These are phyloP conservation scores for Yamadazyma tumulicola DNA, from an alignment of 805 yeast genomes.

Conservation along the genomic window DNA sequence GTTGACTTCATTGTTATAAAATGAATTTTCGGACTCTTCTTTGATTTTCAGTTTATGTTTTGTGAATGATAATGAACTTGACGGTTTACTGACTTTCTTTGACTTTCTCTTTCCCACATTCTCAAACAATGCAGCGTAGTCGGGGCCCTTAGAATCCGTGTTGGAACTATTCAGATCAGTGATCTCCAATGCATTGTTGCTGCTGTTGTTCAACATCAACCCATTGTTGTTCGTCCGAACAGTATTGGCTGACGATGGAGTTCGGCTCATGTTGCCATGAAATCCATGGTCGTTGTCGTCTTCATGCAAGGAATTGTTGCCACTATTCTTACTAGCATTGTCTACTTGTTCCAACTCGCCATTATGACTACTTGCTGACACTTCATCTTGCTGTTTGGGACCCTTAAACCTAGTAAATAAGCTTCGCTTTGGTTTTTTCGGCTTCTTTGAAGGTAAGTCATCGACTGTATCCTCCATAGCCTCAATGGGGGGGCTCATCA, in stretches of 20 bases:
- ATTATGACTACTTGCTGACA: conserved; percentile 6
- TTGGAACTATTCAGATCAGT: conserved; percentile 16
- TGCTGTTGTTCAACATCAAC: conserved; percentile 2
- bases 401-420: conserved; percentile 39
- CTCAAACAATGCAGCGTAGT: conserved; percentile 42
- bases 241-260: conserved; percentile 21
- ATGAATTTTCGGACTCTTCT: conserved; percentile 7
- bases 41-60: conserved; percentile 21
- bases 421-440: conserved; percentile 30
- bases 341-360: conserved; percentile 4
- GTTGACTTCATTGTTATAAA: conserved; percentile 5
- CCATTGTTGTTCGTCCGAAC: conserved; percentile 11
- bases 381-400: conserved; percentile 8
- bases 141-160: conserved; percentile 19
- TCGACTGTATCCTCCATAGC: conserved; percentile 18
- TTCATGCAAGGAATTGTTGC: conserved; percentile 9
- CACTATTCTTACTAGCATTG: conserved; percentile 11
- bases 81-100: conserved; percentile 20
- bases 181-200: conserved; percentile 11
- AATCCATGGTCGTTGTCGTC: conserved; percentile 4
- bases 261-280: conserved; percentile 16
- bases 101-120: conserved; percentile 40
- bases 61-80: conserved; percentile 6
- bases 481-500: conserved; percentile 20
- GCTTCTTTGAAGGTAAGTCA: conserved; percentile 20